Conservation (phyloP, 164 flowering plant genomes). For the Nymphaea thermarum region DNA sequence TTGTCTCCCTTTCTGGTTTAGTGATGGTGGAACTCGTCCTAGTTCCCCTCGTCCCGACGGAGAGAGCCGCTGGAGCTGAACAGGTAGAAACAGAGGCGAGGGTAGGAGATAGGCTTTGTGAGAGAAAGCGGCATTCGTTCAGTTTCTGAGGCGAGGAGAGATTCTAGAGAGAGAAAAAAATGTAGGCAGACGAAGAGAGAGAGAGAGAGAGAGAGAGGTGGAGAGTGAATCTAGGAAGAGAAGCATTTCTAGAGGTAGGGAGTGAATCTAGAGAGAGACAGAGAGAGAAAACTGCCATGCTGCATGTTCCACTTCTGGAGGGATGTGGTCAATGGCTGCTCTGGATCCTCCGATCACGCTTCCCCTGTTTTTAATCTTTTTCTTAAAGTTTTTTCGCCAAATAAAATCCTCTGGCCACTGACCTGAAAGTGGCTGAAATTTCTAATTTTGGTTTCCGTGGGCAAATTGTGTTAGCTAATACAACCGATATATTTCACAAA, state of each 20-base stretch:
- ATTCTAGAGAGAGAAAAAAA: neutral
- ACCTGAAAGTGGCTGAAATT: no score
- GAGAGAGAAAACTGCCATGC: neutral
- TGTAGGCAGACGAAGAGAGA: no score
- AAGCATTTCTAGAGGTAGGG: neutral
- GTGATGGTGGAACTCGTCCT: no score
- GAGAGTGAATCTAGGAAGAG: neutral
- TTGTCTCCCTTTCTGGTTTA: no score
- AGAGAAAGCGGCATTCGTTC: neutral
- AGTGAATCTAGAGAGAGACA: neutral
- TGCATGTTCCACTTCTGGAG: neutral
- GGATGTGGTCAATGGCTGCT: neutral
- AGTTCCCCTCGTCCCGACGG: no score
- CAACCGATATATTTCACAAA: no score
- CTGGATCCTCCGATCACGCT: neutral
- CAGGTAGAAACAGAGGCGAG: neutral
- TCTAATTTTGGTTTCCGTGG: no score
- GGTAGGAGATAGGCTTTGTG: neutral
- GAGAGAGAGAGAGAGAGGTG: neutral
- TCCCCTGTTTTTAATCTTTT: neutral
- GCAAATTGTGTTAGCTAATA: no score
- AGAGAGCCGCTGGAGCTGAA: neutral
- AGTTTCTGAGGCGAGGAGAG: neutral
- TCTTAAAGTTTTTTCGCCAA: no score
- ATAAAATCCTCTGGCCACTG: no score